phyloP scores from a whole-genome alignment of 169 alveolate genomes.

The Plasmodium chabaudi region DNA sequence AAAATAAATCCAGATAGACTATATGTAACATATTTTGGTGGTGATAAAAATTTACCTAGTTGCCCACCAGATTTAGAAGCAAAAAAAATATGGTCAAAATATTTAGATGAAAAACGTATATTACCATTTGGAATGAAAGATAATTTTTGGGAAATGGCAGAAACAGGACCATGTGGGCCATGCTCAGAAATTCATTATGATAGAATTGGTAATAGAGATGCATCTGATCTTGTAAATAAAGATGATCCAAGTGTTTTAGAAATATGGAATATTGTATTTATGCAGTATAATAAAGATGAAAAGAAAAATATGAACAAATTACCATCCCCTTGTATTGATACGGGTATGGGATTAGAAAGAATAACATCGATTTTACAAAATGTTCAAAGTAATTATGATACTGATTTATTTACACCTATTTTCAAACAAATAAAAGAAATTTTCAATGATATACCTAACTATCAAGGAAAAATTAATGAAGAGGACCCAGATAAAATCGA shows the following conservation, averaged over 20 bases:
- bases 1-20: conserved; percentile 87
- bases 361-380: conserved; percentile 90
- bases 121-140: conserved; percentile 92
- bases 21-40: conserved; percentile 96
- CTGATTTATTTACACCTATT: conserved; percentile 92
- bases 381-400: conserved; percentile 92
- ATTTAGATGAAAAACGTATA: conserved; percentile 86
- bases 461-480: conserved; percentile 90
- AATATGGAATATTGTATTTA: conserved; percentile 95
- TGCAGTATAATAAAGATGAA: conserved; percentile 94
- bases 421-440: conserved; percentile 87
- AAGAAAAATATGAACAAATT: conserved; percentile 90
- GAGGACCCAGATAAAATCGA: conserved; percentile 89
- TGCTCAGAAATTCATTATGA: conserved; percentile 97
- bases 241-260: conserved; percentile 96
- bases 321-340: conserved; percentile 95
- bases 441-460: conserved; percentile 83
- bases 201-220: conserved; percentile 93
- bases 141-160: conserved; percentile 98
- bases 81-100: conserved; percentile 90
- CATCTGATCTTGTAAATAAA: conserved; percentile 91
- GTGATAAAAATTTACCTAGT: conserved; percentile 91
- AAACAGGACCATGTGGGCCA: conserved; percentile 98
- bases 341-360: conserved; percentile 97
- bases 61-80: conserved; percentile 93